These are phyloP conservation scores for Cerrena zonata DNA, from an alignment of 1,284 basidiomycete genomes.

Conservation along the genomic window DNA sequence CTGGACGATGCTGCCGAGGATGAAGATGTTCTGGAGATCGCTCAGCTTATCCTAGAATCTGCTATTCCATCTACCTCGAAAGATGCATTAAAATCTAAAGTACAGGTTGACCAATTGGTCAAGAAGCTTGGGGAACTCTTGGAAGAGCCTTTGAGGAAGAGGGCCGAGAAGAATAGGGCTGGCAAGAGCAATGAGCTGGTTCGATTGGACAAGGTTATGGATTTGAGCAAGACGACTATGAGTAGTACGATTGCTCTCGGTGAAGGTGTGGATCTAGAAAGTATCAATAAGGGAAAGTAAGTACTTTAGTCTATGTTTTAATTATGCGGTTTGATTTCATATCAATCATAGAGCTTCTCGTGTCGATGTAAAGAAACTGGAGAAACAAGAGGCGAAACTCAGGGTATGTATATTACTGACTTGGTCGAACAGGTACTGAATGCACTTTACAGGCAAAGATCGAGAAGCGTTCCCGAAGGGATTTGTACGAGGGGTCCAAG, in stretches of 20 bases:
- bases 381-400: slow-evolving; percentile 97
- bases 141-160: slow-evolving; percentile 55
- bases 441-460: slow-evolving; percentile 74
- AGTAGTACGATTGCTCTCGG: slow-evolving; percentile 79
- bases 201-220: slow-evolving; percentile 89
- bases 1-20: slow-evolving; percentile 91
- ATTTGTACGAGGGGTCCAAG: slow-evolving; percentile 94
- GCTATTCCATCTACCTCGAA: slow-evolving; percentile 34
- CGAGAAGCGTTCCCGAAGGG: slow-evolving; percentile 84
- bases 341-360: slow-evolving; percentile 67
- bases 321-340: not conserved
- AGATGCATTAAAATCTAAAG: slow-evolving; percentile 12
- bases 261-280: slow-evolving; percentile 88
- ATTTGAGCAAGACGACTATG: slow-evolving; percentile 84
- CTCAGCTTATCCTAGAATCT: slow-evolving; percentile 71
- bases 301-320: slow-evolving; percentile 26
- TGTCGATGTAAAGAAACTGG: slow-evolving; percentile 96
- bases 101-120: slow-evolving; percentile 57
- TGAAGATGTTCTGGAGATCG: slow-evolving; percentile 79
- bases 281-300: slow-evolving; percentile 89
- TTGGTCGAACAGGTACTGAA: not conserved
- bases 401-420: slow-evolving; percentile 41
- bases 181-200: slow-evolving; percentile 53
- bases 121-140: slow-evolving; percentile 59
- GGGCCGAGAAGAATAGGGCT: slow-evolving; percentile 48